These are phyloP conservation scores for Lasiodiplodia gonubiensis DNA, from an alignment of 2,329 filamentous ascomycete species.

Conservation along the genomic window DNA sequence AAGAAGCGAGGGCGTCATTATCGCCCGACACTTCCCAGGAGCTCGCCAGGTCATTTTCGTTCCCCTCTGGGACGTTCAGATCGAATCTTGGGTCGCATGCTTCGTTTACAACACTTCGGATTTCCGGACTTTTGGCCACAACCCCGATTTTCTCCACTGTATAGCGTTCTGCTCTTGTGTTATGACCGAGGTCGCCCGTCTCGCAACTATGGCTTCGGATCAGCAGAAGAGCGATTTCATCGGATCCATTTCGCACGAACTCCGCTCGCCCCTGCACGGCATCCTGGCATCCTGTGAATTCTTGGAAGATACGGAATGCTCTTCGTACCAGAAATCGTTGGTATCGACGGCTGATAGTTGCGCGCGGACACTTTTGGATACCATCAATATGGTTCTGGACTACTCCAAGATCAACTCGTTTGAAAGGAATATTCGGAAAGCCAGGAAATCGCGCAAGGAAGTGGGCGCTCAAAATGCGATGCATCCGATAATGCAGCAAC, in stretches of 20 bases:
- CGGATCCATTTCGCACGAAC: constrained; percentile 59
- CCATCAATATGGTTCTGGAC: constrained; percentile 52
- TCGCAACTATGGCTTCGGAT: constrained; percentile 49
- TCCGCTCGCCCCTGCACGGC: constrained; percentile 52
- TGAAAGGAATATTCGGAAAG: constrained; percentile 39
- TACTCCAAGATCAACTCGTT: constrained; percentile 54
- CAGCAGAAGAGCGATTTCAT: constrained; percentile 60
- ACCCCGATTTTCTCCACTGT: constrained; percentile 49
- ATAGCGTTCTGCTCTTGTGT: constrained; percentile 52
- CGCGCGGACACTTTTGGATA: constrained; percentile 58
- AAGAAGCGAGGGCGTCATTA: constrained; percentile 45
- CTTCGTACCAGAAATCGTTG: constrained; percentile 50
- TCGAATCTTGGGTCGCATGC: constrained; percentile 54
- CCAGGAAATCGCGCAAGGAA: constrained; percentile 35
- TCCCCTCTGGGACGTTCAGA: constrained; percentile 58
- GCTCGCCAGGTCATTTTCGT: constrained; percentile 57
- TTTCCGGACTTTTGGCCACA: constrained; percentile 39
- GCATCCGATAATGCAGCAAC: constrained; percentile 33
- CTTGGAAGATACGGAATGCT: constrained; percentile 51
- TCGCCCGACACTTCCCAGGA: constrained; percentile 54
- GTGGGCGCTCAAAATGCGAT: constrained; percentile 30
- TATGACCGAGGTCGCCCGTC: constrained; percentile 48
- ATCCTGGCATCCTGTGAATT: constrained; percentile 56
- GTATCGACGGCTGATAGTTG: constrained; percentile 58
- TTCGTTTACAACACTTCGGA: constrained; percentile 50